phyloP scores from a whole-genome alignment of 441 rosid species.

The Pelargonium exstipulatum region DNA sequence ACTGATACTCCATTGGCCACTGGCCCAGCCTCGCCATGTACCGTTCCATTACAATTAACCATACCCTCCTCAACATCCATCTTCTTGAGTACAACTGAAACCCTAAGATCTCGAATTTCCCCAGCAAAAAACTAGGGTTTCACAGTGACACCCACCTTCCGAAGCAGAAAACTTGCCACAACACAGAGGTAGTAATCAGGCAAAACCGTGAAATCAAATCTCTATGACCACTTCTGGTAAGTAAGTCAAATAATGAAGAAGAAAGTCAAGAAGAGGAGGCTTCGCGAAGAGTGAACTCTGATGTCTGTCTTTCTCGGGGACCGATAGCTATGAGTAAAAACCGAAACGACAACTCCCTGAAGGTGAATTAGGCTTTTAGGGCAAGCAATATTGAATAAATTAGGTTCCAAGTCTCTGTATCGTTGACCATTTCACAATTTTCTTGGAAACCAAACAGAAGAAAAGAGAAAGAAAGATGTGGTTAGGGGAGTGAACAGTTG shows the following conservation, averaged over 20 bases:
- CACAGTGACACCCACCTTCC: conserved; percentile 19
- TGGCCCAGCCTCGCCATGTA: conserved; percentile 20
- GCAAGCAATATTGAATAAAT: conserved; percentile 4
- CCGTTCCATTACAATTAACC: conserved; percentile 32
- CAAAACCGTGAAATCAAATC: neutral
- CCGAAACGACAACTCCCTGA: neutral
- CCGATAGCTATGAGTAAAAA: too few relatives aligned
- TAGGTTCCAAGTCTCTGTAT: neutral
- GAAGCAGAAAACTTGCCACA: conserved; percentile 10
- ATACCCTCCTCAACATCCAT: conserved; percentile 46
- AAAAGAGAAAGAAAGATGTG: conserved; percentile 11
- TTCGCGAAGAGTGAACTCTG: neutral
- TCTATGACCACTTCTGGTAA: conserved; percentile 8
- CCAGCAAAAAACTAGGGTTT: conserved; percentile 34
- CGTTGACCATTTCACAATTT: conserved; percentile 13
- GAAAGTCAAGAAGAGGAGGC: conserved; percentile 3
- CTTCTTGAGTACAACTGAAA: conserved; percentile 14
- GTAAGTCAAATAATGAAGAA: conserved; percentile 17
- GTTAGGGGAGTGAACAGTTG: neutral
- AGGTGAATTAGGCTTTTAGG: neutral
- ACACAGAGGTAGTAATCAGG: conserved; percentile 2
- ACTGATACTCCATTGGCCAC: conserved; percentile 32
- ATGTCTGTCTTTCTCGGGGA: neutral
- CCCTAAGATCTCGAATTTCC: conserved; percentile 20
- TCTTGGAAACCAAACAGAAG: conserved; percentile 17